phyloP scores from a whole-genome alignment of 2,329 filamentous ascomycete species.

The Calonectria crousiana region DNA sequence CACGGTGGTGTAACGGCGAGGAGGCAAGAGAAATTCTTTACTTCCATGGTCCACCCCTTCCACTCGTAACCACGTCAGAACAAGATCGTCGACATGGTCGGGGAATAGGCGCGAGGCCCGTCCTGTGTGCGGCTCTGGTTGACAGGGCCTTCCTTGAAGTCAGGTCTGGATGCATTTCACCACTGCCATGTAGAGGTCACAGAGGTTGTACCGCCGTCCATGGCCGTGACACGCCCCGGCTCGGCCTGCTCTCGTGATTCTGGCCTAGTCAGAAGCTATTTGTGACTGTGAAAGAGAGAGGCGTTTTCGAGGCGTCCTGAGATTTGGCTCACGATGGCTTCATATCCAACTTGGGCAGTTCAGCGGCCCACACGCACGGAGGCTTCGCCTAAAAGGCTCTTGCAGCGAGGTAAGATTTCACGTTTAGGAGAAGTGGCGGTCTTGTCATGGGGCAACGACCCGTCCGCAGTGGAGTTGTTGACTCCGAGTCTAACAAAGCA shows the following conservation, averaged over 20 bases:
- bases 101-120: conserved; percentile 2
- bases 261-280: background rate
- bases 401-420: background rate
- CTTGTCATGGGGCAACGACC: background rate
- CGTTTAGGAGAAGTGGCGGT: background rate
- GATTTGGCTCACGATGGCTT: conserved; percentile 4
- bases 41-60: background rate
- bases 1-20: background rate
- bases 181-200: background rate
- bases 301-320: conserved; percentile 3
- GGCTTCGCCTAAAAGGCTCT: background rate
- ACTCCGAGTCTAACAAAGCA: conserved; percentile 13
- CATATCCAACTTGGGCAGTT: background rate
- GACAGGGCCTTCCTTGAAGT: background rate
- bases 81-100: background rate
- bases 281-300: background rate
- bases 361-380: background rate
- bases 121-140: background rate
- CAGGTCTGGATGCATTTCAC: background rate
- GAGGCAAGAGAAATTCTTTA: background rate
- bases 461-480: background rate
- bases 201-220: background rate
- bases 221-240: background rate
- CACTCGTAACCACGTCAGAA: background rate
- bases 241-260: background rate